These are phyloP conservation scores for Sporothrix mexicana DNA, from an alignment of 2,329 filamentous ascomycete species.

Conservation along the genomic window DNA sequence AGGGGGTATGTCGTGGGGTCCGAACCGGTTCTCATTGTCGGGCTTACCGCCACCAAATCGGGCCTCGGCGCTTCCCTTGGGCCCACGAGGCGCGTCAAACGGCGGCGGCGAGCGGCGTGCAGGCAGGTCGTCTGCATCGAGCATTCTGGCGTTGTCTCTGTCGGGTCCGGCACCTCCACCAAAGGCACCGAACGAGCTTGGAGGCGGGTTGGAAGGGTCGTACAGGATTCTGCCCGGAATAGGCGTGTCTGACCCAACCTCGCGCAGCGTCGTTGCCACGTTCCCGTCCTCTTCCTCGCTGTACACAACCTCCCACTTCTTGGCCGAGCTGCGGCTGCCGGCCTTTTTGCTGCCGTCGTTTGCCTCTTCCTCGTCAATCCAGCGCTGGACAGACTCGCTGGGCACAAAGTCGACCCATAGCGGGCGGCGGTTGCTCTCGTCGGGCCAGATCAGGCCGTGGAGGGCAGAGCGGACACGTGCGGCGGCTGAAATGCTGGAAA, in stretches of 20 bases:
- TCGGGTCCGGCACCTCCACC: background rate
- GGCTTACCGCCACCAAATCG: background rate
- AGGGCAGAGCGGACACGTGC: conserved; percentile 76
- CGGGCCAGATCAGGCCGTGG: conserved; percentile 83
- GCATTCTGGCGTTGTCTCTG: background rate
- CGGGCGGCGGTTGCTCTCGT: conserved; percentile 81
- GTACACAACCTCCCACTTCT: conserved; percentile 77
- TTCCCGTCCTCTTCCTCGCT: conserved; percentile 59
- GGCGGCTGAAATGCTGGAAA: conserved; percentile 72
- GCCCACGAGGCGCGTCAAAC: conserved; percentile 43
- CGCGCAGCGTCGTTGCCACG: conserved; percentile 62
- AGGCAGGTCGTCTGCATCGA: background rate
- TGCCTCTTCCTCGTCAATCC: conserved; percentile 73
- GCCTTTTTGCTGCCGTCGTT: conserved; percentile 45
- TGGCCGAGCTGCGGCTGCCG: conserved; percentile 44
- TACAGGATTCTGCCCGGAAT: conserved; percentile 26
- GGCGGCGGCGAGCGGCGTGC: conserved; percentile 25
- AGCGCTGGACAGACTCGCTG: conserved; percentile 70
- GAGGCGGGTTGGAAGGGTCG: conserved; percentile 4
- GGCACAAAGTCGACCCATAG: conserved; percentile 92
- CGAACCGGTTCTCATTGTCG: background rate
- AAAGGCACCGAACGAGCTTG: background rate
- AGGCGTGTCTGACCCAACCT: conserved; percentile 43
- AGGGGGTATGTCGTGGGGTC: background rate
- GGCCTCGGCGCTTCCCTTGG: conserved; percentile 23